Base-by-base conservation (phyloP, 345 rosid species). In the Hibiscus tridactylites region DNA sequence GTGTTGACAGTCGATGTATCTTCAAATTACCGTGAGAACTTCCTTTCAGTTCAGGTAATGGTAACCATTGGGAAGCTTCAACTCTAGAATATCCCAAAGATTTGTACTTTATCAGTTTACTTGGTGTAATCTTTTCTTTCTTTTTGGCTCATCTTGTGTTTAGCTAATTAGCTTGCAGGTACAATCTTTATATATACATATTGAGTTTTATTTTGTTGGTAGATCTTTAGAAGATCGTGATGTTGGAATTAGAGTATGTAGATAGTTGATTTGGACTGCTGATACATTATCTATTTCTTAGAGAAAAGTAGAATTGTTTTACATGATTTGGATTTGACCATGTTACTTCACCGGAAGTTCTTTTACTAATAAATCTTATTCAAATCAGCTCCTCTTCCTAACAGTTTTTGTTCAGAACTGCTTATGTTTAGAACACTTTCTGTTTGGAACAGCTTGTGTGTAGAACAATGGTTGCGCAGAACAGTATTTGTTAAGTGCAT, bases 61-160 rank as follows among this genome's bases (percentile, higher is more conserved):
- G 77, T 19, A 67, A 60, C 85, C 90, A 78, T 9, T 29, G 77
- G 26, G 49, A 72, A 62, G 28, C 35, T 11, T 80, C 75, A 21
- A 57, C 71, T 13, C 24, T 21, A 21, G 26, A 19, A 19, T 4
- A 19, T 9, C 21, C 24, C 28, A 19, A 21, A 56, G 12, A 19
- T 9, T 19, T 54, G 5, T 54, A 28, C 4, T 54, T 17, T 19
- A 54, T 17, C 19, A 54, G 60, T 56, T 4, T 50, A 50, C 11
- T 42, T 8, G 42, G 42, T 37, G 42, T 6, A 37, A 37, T 37
- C 1, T 37, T 37, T 37, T 37, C 42, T 37, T 37, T 37, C 42
- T 6, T 37, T 37, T 37, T 37, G 9, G 8, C 42, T 37, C 8
- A 37, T 37, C 42, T 37, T 37, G 42, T 37, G 42, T 37, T 37